Evolutionary conservation across 148 eudicot species (phyloP).

Genomic region (Diospyros lotus): DNA sequence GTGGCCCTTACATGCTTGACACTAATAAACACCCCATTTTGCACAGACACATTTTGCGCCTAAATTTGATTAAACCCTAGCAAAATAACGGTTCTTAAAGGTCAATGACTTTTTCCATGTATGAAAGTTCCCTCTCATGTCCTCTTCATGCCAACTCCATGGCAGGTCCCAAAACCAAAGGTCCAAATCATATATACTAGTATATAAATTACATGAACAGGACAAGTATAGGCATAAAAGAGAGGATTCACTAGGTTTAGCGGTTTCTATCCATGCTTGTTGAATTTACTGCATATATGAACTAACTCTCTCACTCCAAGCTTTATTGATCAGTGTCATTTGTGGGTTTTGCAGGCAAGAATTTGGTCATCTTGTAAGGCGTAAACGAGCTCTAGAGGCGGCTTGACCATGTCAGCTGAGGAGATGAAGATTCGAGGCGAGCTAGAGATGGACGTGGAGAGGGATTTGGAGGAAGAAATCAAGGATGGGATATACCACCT

Average conservation of each 20-base stretch:
- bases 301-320: background rate
- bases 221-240: background rate
- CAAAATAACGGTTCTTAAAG: slow-evolving; percentile 28
- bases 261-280: background rate
- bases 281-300: background rate
- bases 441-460: slow-evolving; percentile 61
- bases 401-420: slow-evolving; percentile 24
- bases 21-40: background rate
- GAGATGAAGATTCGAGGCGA: slow-evolving; percentile 56
- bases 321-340: background rate
- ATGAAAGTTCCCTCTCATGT: slow-evolving; percentile 19
- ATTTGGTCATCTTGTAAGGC: no score
- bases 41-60: slow-evolving; percentile 38
- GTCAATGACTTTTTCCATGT: slow-evolving; percentile 10
- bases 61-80: slow-evolving; percentile 27
- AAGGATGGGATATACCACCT: slow-evolving; percentile 61
- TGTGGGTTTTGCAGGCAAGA: slow-evolving; percentile 5
- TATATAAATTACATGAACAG: slow-evolving; percentile 11
- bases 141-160: slow-evolving; percentile 14
- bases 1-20: background rate
- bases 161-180: slow-evolving; percentile 12
- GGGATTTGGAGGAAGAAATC: slow-evolving; percentile 60
- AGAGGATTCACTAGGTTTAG: background rate
- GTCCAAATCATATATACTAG: background rate
- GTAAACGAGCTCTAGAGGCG: no score